Conservation (phyloP, 805 yeast species). For the Starmerella vitae region DNA sequence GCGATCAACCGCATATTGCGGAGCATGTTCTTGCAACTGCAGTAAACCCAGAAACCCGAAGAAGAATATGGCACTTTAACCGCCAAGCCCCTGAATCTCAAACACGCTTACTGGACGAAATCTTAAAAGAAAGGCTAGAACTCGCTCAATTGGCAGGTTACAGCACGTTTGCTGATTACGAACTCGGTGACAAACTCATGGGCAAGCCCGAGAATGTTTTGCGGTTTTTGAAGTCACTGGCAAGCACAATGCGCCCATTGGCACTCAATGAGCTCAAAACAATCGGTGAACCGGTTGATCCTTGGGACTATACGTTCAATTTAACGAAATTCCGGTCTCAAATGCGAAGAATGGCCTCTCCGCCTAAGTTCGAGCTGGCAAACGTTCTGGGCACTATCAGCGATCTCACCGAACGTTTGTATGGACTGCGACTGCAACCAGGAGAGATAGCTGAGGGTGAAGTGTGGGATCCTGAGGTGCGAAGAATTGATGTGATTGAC, state of each 20-base stretch:
- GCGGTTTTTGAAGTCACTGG: constrained; percentile 50
- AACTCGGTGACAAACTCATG: constrained; percentile 82
- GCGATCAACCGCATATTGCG: constrained; percentile 34
- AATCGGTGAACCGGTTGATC: constrained; percentile 29
- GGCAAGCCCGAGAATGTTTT: constrained; percentile 61
- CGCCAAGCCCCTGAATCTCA: constrained; percentile 56
- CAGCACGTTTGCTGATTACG: constrained; percentile 60
- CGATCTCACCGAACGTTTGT: constrained; percentile 50
- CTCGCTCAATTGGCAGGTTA: constrained; percentile 65
- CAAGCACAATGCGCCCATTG: constrained; percentile 37
- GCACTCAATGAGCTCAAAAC: constrained; percentile 49
- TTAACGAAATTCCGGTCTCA: constrained; percentile 25
- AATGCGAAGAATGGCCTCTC: constrained; percentile 29
- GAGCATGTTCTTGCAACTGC: constrained; percentile 50
- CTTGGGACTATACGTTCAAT: constrained; percentile 85
- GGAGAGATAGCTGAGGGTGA: constrained; percentile 54
- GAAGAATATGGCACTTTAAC: constrained; percentile 58
- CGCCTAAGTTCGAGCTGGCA: constrained; percentile 66
- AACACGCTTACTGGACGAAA: constrained; percentile 40
- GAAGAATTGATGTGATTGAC: constrained; percentile 62
- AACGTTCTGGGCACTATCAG: constrained; percentile 75
- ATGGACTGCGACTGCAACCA: constrained; percentile 66
- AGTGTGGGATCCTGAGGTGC: constrained; percentile 77
- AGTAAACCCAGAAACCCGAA: constrained; percentile 42
- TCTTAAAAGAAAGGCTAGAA: constrained; percentile 52